These are phyloP conservation scores for Euryodendron excelsum DNA, from an alignment of 148 eudicot species.

Conservation along the genomic window DNA sequence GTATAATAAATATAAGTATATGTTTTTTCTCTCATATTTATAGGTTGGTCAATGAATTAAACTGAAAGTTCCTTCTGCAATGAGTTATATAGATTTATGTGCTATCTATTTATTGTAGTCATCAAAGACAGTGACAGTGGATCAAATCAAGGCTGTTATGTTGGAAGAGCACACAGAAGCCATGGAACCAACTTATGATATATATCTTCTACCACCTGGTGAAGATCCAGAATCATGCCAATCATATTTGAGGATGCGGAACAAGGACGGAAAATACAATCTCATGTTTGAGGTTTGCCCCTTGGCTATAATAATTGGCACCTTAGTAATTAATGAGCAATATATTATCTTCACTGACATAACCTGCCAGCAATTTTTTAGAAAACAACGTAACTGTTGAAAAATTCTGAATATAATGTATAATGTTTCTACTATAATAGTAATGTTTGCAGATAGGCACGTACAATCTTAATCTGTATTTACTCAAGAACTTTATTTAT, in stretches of 20 bases:
- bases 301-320: background rate
- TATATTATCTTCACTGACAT: background rate
- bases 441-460: too few relatives aligned
- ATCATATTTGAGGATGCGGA: slow-evolving; percentile 90
- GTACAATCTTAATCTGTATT: background rate
- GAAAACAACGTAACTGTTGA: background rate
- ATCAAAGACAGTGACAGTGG: slow-evolving; percentile 48
- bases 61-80: background rate
- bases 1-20: too few relatives aligned
- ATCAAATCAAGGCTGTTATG: slow-evolving; percentile 60
- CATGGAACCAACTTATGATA: slow-evolving; percentile 77
- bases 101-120: slow-evolving; percentile 43
- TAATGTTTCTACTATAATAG: background rate
- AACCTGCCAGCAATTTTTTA: background rate
- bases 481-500: background rate
- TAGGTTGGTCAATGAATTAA: background rate
- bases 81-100: background rate
- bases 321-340: background rate
- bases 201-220: slow-evolving; percentile 89
- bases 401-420: background rate
- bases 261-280: slow-evolving; percentile 92
- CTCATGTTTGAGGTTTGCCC: slow-evolving; percentile 91
- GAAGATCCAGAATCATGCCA: slow-evolving; percentile 96
- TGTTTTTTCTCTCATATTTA: background rate
- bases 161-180: slow-evolving; percentile 49